phyloP scores from a whole-genome alignment of 2,329 filamentous ascomycete species.

The Pseudocercospora ulei region DNA sequence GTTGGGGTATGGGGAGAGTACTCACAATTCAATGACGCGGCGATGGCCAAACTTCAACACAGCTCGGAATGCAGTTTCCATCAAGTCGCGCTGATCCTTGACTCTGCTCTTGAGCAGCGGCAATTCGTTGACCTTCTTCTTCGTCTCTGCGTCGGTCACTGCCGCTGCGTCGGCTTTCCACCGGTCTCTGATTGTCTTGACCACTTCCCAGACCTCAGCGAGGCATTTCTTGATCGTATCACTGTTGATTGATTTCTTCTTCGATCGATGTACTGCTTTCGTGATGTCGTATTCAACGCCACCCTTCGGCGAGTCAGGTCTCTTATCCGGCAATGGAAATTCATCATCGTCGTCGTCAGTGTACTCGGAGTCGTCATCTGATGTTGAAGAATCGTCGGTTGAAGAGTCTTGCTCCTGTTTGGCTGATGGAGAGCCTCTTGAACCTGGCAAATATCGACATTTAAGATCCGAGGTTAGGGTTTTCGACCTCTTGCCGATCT shows the following conservation, averaged over 20 bases:
- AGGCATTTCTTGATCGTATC: conserved; percentile 49
- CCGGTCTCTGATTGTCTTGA: conserved; percentile 51
- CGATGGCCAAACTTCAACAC: conserved; percentile 42
- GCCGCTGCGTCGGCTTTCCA: conserved; percentile 52
- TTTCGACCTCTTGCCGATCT: conserved; percentile 34
- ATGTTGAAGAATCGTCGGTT: conserved; percentile 41
- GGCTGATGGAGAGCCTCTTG: conserved; percentile 14
- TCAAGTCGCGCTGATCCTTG: conserved; percentile 48
- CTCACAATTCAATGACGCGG: conserved; percentile 40
- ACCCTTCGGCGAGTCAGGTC: conserved; percentile 45
- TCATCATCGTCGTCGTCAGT: conserved; percentile 45
- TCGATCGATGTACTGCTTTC: conserved; percentile 52
- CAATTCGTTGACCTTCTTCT: conserved; percentile 47
- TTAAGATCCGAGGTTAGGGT: conserved; percentile 7
- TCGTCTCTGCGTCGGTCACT: conserved; percentile 50
- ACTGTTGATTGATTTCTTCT: conserved; percentile 42
- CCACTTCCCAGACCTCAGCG: conserved; percentile 50
- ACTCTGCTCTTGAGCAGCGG: conserved; percentile 49
- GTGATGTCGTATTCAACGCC: conserved; percentile 51
- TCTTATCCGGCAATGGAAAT: conserved; percentile 46
- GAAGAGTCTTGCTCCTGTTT: conserved; percentile 37
- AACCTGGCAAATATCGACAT: conserved; percentile 1
- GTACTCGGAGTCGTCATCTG: conserved; percentile 44
- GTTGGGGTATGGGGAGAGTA: conserved; percentile 17
- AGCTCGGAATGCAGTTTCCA: conserved; percentile 45